Conservation (phyloP, 2,329 filamentous ascomycete species). For the Capronia americana region DNA sequence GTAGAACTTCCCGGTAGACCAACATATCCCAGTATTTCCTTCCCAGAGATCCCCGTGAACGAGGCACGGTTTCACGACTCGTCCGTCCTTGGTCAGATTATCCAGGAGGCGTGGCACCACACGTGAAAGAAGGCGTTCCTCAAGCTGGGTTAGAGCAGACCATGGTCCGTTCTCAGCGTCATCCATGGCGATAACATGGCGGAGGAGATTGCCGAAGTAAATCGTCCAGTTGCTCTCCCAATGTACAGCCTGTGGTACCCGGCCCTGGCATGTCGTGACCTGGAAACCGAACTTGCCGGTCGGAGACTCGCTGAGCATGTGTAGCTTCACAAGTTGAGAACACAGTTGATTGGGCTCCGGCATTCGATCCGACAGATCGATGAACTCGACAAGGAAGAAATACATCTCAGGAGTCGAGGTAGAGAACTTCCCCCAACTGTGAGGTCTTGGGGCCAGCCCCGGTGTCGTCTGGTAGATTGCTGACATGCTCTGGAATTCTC, state of each 20-base stretch:
- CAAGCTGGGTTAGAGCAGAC: conserved; percentile 25
- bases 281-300: conserved; percentile 50
- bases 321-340: conserved; percentile 42
- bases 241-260: conserved; percentile 39
- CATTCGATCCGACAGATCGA: conserved; percentile 42
- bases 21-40: conserved; percentile 47
- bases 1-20: conserved; percentile 41
- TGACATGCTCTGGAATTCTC: conserved; percentile 45
- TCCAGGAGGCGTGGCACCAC: conserved; percentile 46
- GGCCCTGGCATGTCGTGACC: conserved; percentile 45
- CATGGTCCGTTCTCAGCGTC: conserved; percentile 44
- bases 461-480: conserved; percentile 43
- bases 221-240: conserved; percentile 52
- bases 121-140: conserved; percentile 35
- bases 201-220: conserved; percentile 48
- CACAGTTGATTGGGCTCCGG: conserved; percentile 41
- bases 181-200: conserved; percentile 43
- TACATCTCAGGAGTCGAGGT: conserved; percentile 36
- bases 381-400: conserved; percentile 45
- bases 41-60: conserved; percentile 54
- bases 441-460: conserved; percentile 43
- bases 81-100: conserved; percentile 39
- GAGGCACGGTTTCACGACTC: conserved; percentile 42
- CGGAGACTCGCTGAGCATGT: conserved; percentile 43
- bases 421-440: conserved; percentile 41